Percentiles rank a stretch among this genome's conserved stretches.
Evolutionary conservation across 140 eudicot genomes (phyloP).

Genomic region (Flaveria floridana): DNA sequence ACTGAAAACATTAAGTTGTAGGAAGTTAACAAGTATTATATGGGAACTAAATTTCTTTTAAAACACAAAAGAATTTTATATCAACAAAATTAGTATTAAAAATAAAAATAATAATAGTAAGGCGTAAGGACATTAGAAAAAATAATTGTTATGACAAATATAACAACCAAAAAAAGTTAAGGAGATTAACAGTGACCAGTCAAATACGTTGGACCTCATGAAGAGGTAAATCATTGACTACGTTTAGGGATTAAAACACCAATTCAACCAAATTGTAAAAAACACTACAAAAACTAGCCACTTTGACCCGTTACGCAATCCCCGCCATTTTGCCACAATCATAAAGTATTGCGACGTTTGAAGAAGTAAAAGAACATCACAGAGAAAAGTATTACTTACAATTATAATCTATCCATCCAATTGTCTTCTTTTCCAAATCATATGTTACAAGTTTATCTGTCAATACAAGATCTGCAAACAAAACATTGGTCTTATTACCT

Average conservation of each 20-base stretch:
- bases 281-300: not conserved
- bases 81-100: no score
- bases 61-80: not conserved
- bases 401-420: conserved; percentile 83
- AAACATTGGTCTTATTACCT: not conserved
- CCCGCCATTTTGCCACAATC: not conserved
- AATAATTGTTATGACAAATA: no score
- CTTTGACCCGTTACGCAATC: not conserved
- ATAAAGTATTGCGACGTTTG: no score
- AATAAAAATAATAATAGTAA: no score
- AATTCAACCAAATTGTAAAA: not conserved
- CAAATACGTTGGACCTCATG: not conserved
- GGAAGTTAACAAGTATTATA: not conserved
- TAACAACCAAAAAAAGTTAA: not conserved
- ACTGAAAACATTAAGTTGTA: not conserved
- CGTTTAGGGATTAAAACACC: not conserved
- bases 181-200: not conserved
- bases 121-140: no score
- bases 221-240: not conserved
- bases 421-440: conserved; percentile 70
- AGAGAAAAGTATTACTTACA: conserved; percentile 46
- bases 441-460: conserved; percentile 71
- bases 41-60: not conserved
- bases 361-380: conserved; percentile 1
- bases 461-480: conserved; percentile 75